Evolutionary conservation across 371 early-diverging fungal genomes (phyloP), one percentile per base, ranked within the genome.

Genomic region (Apophysomyces variabilis): DNA sequence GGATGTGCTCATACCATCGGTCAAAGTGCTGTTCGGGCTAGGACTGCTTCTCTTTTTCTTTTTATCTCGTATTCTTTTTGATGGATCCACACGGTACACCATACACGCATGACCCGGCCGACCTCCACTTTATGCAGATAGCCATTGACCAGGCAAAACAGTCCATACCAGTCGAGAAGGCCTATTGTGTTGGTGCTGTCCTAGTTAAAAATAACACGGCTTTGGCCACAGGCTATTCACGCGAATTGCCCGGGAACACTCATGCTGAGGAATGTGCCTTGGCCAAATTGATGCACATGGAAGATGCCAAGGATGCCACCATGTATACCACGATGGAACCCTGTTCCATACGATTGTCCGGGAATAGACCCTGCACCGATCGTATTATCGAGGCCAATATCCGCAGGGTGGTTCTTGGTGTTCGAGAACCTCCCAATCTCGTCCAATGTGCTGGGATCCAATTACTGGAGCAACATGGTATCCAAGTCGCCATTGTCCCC

Each of bases 241-340:
- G 95, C 58, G 96, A 95, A 73, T 71, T 96, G 36, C 90, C 90
- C 11, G 96, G 95, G 7, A 96, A 96, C 74, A 95, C 95, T 0
- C 96, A 96, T 72, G 96, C 96, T 8, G 96, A 96, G 70, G 91
- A 96, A 81, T 88, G 90, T 64, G 88, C 89, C 38, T 76, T 95
- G 1, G 45, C 83, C 37, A 96, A 96, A 26, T 26, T 26, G 73
- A 76, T 93, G 4, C 38, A n/a, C 32, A 66, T 41, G 18, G 45
- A 43, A 12, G 50, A 63, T 6, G 63, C 63, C 14, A 45, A 70
- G 37, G 75, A 70, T 16, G 80, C 81, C 5, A 88, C 88, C 38
- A 89, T 94, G 79, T 96, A 94, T 69, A 92, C 94, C 6, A 96
- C 96, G 8, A 96, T 96, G 96, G 96, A 96, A 61, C 96, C 96